A percentile compares a stretch with the other conserved stretches of the same genome.
Conservation (phyloP, 1,139 yeast species). For the Pichiaceae sp. region DNA sequence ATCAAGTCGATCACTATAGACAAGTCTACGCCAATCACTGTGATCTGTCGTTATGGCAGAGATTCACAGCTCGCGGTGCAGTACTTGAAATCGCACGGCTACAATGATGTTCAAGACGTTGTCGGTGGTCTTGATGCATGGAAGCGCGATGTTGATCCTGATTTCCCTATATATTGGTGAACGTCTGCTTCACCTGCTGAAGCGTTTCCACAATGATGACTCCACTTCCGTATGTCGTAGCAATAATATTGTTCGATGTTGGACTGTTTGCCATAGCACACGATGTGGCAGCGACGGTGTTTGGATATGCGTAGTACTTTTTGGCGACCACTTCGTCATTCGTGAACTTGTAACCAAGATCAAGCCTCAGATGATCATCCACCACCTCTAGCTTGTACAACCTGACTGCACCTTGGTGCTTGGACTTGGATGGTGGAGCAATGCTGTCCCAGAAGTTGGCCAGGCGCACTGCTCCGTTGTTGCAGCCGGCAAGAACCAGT, state of each 20-base stretch:
- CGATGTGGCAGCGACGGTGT: constrained; percentile 43
- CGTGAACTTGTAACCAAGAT: constrained; percentile 23
- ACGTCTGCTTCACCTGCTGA: constrained; percentile 7
- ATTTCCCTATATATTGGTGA: constrained; percentile 57
- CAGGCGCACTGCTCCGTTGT: constrained; percentile 19
- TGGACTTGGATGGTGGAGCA: constrained; percentile 5
- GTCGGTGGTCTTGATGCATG: constrained; percentile 73
- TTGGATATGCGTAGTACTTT: background rate
- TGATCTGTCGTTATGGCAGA: constrained; percentile 82
- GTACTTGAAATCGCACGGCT: constrained; percentile 41
- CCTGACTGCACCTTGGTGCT: constrained; percentile 8
- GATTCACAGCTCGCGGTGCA: constrained; percentile 79
- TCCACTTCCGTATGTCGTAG: constrained; percentile 61
- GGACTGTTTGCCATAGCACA: constrained; percentile 56
- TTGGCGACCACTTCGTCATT: constrained; percentile 9
- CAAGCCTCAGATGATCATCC: constrained; percentile 9
- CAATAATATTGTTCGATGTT: constrained; percentile 36
- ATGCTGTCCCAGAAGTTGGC: constrained; percentile 8
- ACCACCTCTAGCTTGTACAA: constrained; percentile 12
- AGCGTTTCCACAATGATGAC: constrained; percentile 55
- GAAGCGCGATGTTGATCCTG: constrained; percentile 52
- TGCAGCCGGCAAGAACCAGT: constrained; percentile 14
- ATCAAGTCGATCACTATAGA: constrained; percentile 6
- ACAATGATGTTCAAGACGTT: constrained; percentile 55
- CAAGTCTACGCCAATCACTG: constrained; percentile 21